Evolutionary conservation across 2,329 filamentous ascomycete genomes (phyloP), one percentile per base, ranked within the genome.

Genomic region (Alternaria tenuissima): DNA sequence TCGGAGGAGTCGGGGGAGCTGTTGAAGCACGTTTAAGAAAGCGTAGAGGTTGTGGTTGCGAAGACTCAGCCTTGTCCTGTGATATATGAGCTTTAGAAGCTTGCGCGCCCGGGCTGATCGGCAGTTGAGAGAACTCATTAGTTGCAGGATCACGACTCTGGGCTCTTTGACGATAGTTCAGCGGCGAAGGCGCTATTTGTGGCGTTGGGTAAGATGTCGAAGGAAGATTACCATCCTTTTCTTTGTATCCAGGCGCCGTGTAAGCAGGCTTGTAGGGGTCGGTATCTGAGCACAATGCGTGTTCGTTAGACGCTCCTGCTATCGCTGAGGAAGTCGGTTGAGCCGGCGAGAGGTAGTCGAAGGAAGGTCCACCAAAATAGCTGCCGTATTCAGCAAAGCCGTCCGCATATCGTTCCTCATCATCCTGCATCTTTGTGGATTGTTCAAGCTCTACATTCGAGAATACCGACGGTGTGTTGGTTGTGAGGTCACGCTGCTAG

Each of bases 1-100:
- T 63, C 11, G 66, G 61, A 16, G 65, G 66, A 4, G 61, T 69
- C 22, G 62, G 42, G 7, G 63, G 64, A 14, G 60, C 41, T 11
- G 57, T 62, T 22, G 60, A 41, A 16, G 59, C 22, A 34, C 52
- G 55, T 18, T 48, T 28, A 1, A 51, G 54, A 26, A 66, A 64
- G 4, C 47, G 59, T 28, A 69, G 26, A 32, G 66, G 63, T 26
- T 57, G 57, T 30, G 63, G 62, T 38, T 38, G 22, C 9, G 47
- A 38, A 32, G 49, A 51, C 30, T 26, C 49, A n/a, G 28, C 26
- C 28, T 7, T 24, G 7, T 52, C 47, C 53, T 57, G 41, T 43
- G 20, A 34, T 24, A 4, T 18, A 24, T n/a, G 38, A 11, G 12
- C 1, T 6, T 26, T 22, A 30, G 9, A 16, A 36, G 52, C 7